Evolutionary conservation across 306 rosid species (phyloP), one percentile per base, ranked within the genome.

Genomic region (Quercus alba): DNA sequence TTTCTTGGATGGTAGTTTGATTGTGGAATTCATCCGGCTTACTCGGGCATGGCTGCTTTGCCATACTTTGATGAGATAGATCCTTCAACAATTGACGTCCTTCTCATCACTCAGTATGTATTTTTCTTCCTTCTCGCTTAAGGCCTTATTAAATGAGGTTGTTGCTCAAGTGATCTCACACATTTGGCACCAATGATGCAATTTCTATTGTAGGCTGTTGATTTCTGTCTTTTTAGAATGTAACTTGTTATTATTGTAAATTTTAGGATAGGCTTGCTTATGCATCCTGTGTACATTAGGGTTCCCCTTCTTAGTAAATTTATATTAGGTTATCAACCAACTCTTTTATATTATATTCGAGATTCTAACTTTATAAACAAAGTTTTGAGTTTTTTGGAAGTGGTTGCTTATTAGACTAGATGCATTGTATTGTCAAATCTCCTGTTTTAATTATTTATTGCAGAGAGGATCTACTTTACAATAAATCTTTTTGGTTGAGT

Each of bases 61-160:
- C 99, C 99, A 0, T 93, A 93, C 83, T 94, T 94, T 76, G 99
- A 95, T 74, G 98, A 93, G 86, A 95, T 95, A 30, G 99, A 95
- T 75, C 99, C 99, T 41, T 95, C 98, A 19, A 84, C 89, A 1
- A 82, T 95, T 6, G 99, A 95, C 35, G 96, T 95, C 10, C 97
- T 95, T 67, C 98, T 95, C 82, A 85, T 95, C 41, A 95, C 96
- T 25, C 99, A 95, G 94, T 91, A 88, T 64, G 91, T 58, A 18
- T 57, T 12, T 41, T 41, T 38, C 28, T 38, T 8, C 46, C 46
- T 38, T 38, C 46, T 7, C 11, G 2, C 46, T 38, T 38, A 38
- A 7, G 8, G 46, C 11, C 46, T 38, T 38, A 7, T 7, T 38
- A 38, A 38, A 38, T 38, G 46, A 38, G 46, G 46, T 38, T 38